Evolutionary conservation across 805 yeast genomes (phyloP).

Genomic region (Candida hispaniensis): DNA sequence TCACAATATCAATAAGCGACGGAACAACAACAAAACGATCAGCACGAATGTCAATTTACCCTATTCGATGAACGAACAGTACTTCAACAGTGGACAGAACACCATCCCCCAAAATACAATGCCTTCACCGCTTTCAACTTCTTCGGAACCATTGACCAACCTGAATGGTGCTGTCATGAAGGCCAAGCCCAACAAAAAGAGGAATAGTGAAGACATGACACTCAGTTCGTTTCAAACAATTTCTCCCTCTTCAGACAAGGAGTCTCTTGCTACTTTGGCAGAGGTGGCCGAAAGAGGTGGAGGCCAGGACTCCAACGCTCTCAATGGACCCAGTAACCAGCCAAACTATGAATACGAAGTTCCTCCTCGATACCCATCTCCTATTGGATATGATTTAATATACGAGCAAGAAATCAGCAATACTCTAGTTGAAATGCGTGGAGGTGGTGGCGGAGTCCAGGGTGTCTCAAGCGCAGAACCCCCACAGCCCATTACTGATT

Average conservation of each 20-base stretch:
- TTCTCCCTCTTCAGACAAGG: constrained; percentile 9
- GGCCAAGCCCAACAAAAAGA: neutral
- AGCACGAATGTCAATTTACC: neutral
- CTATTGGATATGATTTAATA: constrained; percentile 9
- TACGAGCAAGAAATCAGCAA: constrained; percentile 15
- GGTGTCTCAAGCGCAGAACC: too few relatives aligned
- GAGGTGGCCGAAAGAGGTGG: constrained; percentile 11
- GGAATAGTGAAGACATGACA: too few relatives aligned
- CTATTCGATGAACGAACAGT: too few relatives aligned
- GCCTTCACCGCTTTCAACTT: neutral
- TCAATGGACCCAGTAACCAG: constrained; percentile 8
- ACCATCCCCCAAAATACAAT: constrained; percentile 1
- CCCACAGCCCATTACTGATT: too few relatives aligned
- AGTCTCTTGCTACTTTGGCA: constrained; percentile 5
- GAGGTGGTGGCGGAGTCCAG: too few relatives aligned
- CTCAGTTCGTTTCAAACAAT: neutral
- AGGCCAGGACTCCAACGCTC: too few relatives aligned
- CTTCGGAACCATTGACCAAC: neutral
- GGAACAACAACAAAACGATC: neutral
- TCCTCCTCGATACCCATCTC: constrained; percentile 10
- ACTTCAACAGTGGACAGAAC: neutral
- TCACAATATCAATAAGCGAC: constrained; percentile 31
- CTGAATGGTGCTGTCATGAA: constrained; percentile 1
- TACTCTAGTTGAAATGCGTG: too few relatives aligned
- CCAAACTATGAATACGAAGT: constrained; percentile 12